phyloP scores from a whole-genome alignment of 2,329 filamentous ascomycete genomes.

The Zasmidium angulare region DNA sequence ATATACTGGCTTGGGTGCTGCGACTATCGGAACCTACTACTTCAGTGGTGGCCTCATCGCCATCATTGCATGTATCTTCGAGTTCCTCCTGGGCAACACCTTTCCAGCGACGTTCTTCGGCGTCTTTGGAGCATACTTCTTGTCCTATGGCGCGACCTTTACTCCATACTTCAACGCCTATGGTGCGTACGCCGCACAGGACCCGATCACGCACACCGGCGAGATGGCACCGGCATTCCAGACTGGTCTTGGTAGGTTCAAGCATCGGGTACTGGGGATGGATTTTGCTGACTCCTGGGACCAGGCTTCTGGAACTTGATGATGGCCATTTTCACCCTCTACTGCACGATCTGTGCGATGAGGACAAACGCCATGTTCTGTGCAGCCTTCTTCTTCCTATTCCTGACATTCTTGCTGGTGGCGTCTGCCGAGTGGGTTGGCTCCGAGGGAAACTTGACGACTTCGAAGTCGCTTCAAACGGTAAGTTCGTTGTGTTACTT shows the following conservation, averaged over 20 bases:
- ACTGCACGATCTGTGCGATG: conserved; percentile 22
- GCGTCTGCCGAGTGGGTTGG: conserved; percentile 17
- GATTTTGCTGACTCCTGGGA: not conserved
- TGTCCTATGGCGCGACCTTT: conserved; percentile 18
- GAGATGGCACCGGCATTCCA: conserved; percentile 13
- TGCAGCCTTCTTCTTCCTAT: conserved; percentile 21
- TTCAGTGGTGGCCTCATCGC: conserved; percentile 38
- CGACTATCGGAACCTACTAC: conserved; percentile 33
- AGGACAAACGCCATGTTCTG: conserved; percentile 19
- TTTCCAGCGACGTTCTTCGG: conserved; percentile 28
- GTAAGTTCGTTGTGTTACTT: conserved; percentile 1
- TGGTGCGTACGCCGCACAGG: conserved; percentile 15
- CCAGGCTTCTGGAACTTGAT: conserved; percentile 22
- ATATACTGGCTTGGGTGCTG: conserved; percentile 17
- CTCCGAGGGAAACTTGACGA: conserved; percentile 7
- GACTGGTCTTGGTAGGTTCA: conserved; percentile 16
- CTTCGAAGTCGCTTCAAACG: conserved; percentile 6
- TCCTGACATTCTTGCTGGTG: conserved; percentile 19
- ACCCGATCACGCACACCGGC: conserved; percentile 8
- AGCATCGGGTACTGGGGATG: no score
- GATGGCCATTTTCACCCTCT: conserved; percentile 22
- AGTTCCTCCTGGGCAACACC: conserved; percentile 38
- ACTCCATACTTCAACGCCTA: conserved; percentile 20
- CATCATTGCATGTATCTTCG: conserved; percentile 33
- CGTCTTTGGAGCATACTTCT: conserved; percentile 25